A percentile compares a stretch with the other conserved stretches of the same genome.
Conservation (phyloP, 345 rosid genomes). For the Alliaria petiolata region DNA sequence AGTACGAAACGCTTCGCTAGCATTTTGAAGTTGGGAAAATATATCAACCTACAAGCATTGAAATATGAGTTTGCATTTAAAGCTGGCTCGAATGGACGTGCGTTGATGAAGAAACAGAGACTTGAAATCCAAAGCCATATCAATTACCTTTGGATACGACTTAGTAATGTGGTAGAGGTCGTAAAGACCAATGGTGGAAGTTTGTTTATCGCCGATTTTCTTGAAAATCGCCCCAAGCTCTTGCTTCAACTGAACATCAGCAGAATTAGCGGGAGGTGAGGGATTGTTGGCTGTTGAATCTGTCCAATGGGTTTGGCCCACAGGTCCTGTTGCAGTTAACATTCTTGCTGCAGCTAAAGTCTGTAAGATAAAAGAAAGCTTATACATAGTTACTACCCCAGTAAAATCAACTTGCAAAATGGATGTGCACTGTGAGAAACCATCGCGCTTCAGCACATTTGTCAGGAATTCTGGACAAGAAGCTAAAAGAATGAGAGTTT, state of each 20-base stretch:
- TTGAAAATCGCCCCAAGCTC: conserved; percentile 99
- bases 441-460: conserved; percentile 8
- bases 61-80: neutral
- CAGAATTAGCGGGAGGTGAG: conserved; percentile 66
- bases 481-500: conserved; percentile 13
- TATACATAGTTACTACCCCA: neutral
- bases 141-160: conserved; percentile 78
- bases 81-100: neutral
- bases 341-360: conserved; percentile 99
- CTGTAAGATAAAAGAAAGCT: conserved; percentile 34
- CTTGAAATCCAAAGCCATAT: neutral
- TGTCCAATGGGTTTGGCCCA: conserved; percentile 92
- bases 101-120: neutral
- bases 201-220: conserved; percentile 98
- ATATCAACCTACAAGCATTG: conserved; percentile 74
- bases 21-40: conserved; percentile 96
- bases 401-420: neutral
- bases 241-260: conserved; percentile 98
- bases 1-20: conserved; percentile 98
- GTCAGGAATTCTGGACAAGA: neutral
- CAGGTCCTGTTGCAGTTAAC: conserved; percentile 89
- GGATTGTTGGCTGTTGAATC: conserved; percentile 88
- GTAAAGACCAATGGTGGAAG: conserved; percentile 88
- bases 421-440: no score
- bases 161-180: conserved; percentile 95